These are phyloP conservation scores for Suhomyces xylopsoci DNA, from an alignment of 805 yeast species.

Conservation along the genomic window DNA sequence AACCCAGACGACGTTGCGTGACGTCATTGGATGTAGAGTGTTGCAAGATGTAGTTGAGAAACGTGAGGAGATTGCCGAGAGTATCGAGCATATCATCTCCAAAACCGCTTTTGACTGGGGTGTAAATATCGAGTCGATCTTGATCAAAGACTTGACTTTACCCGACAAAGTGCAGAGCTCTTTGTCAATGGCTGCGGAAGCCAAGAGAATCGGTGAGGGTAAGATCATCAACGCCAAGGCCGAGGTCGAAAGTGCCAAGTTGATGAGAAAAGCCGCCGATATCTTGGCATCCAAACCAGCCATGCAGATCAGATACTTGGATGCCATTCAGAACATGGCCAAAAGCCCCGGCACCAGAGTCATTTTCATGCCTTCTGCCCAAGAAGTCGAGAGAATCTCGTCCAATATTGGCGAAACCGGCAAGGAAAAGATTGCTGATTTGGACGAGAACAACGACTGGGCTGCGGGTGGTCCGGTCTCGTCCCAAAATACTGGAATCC, in stretches of 20 bases:
- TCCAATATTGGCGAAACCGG: conserved; percentile 14
- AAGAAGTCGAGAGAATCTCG: conserved; percentile 37
- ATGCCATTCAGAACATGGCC: conserved; percentile 77
- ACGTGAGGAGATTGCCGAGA: conserved; percentile 65
- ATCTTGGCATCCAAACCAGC: conserved; percentile 72
- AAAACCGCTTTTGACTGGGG: conserved; percentile 71
- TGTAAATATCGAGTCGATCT: conserved; percentile 60
- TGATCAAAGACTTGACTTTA: conserved; percentile 62
- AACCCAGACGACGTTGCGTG: conserved; percentile 71
- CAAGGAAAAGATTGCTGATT: conserved; percentile 10
- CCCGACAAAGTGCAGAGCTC: conserved; percentile 56
- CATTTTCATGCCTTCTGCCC: conserved; percentile 64
- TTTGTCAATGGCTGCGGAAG: conserved; percentile 71
- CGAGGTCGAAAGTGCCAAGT: conserved; percentile 71
- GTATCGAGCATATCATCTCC: conserved; percentile 58
- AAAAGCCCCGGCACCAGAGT: conserved; percentile 60
- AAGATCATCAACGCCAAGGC: conserved; percentile 73
- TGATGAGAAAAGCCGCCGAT: conserved; percentile 78
- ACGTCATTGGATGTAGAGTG: conserved; percentile 62
- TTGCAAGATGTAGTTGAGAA: conserved; percentile 72
- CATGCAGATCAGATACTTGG: conserved; percentile 74
- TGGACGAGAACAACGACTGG: conserved; percentile 25
- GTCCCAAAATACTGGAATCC: conserved; percentile 7
- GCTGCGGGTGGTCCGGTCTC: conserved; percentile 12
- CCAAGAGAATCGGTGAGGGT: conserved; percentile 71